Conservation (phyloP, 768 basidiomycete genomes). For the Hygrophorus pudorinus region DNA sequence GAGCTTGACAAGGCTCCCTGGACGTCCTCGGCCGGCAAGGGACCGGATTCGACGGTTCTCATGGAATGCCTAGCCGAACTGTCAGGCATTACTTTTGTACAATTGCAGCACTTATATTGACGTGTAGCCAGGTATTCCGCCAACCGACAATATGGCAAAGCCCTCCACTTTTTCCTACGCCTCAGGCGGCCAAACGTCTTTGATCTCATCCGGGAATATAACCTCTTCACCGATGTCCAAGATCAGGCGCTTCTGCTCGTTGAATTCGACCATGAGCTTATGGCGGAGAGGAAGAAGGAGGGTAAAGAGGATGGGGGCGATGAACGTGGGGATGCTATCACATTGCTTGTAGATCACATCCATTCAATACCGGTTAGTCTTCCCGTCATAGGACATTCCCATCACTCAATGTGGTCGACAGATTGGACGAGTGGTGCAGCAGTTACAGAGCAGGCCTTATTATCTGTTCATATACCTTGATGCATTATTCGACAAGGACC, state of each 20-base stretch:
- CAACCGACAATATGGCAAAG: constrained; percentile 91
- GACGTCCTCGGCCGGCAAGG: constrained; percentile 32
- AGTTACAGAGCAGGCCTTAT: constrained; percentile 62
- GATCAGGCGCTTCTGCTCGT: constrained; percentile 89
- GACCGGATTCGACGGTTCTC: constrained; percentile 48
- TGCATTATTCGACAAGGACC: constrained; percentile 79
- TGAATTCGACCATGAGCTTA: constrained; percentile 88
- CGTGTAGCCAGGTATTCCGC: constrained; percentile 52
- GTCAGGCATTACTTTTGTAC: constrained; percentile 29
- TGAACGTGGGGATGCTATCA: constrained; percentile 65
- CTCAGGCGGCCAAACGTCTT: constrained; percentile 86
- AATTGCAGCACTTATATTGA: background rate
- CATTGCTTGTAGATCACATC: constrained; percentile 83
- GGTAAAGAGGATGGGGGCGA: constrained; percentile 28
- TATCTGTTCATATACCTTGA: constrained; percentile 94
- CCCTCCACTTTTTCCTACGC: constrained; percentile 81
- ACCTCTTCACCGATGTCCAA: constrained; percentile 89
- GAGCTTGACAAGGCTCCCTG: constrained; percentile 61
- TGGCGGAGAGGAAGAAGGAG: constrained; percentile 42
- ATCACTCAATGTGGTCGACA: constrained; percentile 19
- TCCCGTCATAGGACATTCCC: background rate
- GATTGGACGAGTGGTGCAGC: constrained; percentile 83
- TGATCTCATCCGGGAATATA: constrained; percentile 86
- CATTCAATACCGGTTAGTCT: constrained; percentile 86
- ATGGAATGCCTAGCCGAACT: constrained; percentile 94